phyloP scores from a whole-genome alignment of 495 filamentous ascomycete genomes.

The Penicillium antarcticum region DNA sequence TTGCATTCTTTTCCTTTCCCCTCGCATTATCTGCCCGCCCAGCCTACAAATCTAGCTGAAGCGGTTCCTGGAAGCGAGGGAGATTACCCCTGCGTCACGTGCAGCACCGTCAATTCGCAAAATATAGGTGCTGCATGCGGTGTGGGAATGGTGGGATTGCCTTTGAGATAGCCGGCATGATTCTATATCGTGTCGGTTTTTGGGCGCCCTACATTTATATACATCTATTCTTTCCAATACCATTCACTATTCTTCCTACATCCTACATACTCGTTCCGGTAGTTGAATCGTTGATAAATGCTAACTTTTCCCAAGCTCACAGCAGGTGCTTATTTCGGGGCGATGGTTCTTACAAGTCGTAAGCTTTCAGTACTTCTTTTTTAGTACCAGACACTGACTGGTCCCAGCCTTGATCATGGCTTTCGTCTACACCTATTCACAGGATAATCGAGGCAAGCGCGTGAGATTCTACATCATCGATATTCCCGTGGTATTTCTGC shows the following conservation, averaged over 20 bases:
- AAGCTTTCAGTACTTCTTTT: constrained; percentile 15
- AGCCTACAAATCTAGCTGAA: constrained; percentile 71
- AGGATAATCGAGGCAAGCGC: constrained; percentile 73
- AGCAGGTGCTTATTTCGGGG: constrained; percentile 48
- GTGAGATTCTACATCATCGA: constrained; percentile 71
- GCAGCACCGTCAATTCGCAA: constrained; percentile 74
- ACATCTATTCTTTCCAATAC: constrained; percentile 21
- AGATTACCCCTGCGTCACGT: constrained; percentile 84
- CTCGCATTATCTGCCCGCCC: constrained; percentile 97
- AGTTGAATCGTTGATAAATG: constrained; percentile 14
- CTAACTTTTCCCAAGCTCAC: constrained; percentile 40
- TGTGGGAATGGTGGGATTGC: constrained; percentile 88
- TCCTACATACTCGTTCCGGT: constrained; percentile 16
- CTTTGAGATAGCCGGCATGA: constrained; percentile 77
- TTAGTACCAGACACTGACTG: constrained; percentile 23
- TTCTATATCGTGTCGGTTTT: constrained; percentile 65
- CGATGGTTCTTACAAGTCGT: constrained; percentile 55
- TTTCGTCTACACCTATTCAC: constrained; percentile 74
- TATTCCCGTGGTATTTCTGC: constrained; percentile 70
- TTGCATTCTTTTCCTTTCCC: constrained; percentile 33
- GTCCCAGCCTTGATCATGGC: constrained; percentile 66
- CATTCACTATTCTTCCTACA: constrained; percentile 15
- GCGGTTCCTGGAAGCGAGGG: constrained; percentile 98
- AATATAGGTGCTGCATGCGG: constrained; percentile 65
- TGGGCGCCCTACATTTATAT: constrained; percentile 82